phyloP scores from a whole-genome alignment of 148 eudicot genomes.

The Vaccinium vitisidaea region DNA sequence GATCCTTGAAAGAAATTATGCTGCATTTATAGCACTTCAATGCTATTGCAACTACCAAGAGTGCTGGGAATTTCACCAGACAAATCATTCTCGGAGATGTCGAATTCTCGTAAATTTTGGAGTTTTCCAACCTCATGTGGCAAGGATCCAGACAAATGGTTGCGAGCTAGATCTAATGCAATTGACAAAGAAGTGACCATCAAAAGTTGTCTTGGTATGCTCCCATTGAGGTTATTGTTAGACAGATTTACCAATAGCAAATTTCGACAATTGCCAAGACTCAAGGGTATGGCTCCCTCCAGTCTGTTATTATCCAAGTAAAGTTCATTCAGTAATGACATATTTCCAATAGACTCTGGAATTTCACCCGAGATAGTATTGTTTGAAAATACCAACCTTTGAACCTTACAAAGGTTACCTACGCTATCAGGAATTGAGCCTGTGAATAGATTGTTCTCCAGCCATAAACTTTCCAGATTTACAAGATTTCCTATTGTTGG shows the following conservation, averaged over 20 bases:
- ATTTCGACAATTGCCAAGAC: background rate
- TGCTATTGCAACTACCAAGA: too few species aligned
- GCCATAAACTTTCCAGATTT: background rate
- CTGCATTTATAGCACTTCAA: too few species aligned
- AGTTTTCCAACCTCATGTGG: background rate
- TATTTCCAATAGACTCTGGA: conserved; percentile 13
- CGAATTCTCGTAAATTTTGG: background rate
- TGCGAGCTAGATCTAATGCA: background rate
- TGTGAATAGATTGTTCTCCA: background rate
- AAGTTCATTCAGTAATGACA: background rate
- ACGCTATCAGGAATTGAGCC: conserved; percentile 9
- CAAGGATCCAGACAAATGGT: background rate
- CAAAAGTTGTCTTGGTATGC: conserved; percentile 13
- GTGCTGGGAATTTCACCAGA: too few species aligned
- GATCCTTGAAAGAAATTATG: too few species aligned
- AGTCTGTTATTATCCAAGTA: background rate
- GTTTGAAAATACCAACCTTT: background rate
- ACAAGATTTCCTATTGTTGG: conserved; percentile 1
- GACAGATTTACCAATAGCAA: background rate
- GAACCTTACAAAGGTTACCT: background rate
- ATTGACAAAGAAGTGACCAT: background rate
- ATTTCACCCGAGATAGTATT: background rate
- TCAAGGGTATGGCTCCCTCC: background rate
- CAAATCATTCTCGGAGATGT: background rate
- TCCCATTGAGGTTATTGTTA: conserved; percentile 12